Base-by-base conservation (phyloP, 805 yeast species). In the Nakazawaea wickerhamii region DNA sequence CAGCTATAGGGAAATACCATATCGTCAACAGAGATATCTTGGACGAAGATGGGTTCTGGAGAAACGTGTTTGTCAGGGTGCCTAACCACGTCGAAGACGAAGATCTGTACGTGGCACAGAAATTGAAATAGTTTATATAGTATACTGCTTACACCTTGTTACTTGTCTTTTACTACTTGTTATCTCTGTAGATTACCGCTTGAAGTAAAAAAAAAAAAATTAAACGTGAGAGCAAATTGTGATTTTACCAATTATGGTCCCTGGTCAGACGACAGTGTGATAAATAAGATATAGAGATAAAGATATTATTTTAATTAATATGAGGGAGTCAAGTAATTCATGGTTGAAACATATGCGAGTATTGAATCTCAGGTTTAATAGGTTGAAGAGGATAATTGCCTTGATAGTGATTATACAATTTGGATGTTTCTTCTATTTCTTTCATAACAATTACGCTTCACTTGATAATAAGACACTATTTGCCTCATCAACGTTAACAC, bases 31-130 rank as follows among this genome's bases (percentile, higher is more conserved):
- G 69, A 48, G 81, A 80, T 55, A 69, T 76, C 3, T 57, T 80
- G 46, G 75, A 63, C 15, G 70, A 66, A 9, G 88, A 81, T 57
- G 87, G 87, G 0, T 81, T 79, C 68, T 81, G 87, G 86, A 77
- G 79, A 63, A 78, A 74, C 48, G 68, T 73, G 54, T 68, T 81
- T 52, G 64, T 64, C 54, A 67, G 65, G 49, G 63, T 75, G 27
- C 49, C 48, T 8, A 45, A 53, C 35, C 59, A 52, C 14, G 55
- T 38, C 17, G 39, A 27, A n/a, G 36, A 28, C 28, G 40, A 34
- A 13, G 46, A 43, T 8, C 33, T 9, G 20, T 41, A 18, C 14
- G 30, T 41, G 17, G 22, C 11, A 14, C 35, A 4, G 30, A 40
- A 40, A 18, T 40, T 40, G 38, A 40, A 40, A n/a, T 33, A 19